Conservation (phyloP, 306 rosid genomes). For the Begonia masoniana region DNA sequence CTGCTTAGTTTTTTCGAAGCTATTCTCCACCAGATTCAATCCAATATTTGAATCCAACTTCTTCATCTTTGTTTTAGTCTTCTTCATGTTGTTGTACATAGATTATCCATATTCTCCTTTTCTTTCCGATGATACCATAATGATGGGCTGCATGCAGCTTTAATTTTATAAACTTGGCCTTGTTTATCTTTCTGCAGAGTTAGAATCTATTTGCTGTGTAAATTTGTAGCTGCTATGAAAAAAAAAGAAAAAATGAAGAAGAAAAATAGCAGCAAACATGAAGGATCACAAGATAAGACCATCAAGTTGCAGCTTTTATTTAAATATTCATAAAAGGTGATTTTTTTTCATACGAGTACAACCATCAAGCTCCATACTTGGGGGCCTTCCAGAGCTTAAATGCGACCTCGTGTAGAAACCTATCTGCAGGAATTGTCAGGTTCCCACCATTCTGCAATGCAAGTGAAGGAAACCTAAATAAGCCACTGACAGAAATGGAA, state of each 20-base stretch:
- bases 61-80: slow-evolving; percentile 6
- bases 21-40: background rate
- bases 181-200: too few relatives aligned
- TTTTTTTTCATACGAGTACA: too few relatives aligned
- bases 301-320: too few relatives aligned
- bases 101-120: slow-evolving; percentile 7
- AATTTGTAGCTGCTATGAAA: too few relatives aligned
- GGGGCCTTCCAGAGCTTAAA: slow-evolving; percentile 99
- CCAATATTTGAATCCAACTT: slow-evolving; percentile 3
- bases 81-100: slow-evolving; percentile 18
- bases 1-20: slow-evolving; percentile 38
- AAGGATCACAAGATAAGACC: too few relatives aligned
- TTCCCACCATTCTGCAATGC: slow-evolving; percentile 57
- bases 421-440: slow-evolving; percentile 81
- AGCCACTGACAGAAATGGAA: background rate
- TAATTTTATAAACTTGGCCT: background rate
- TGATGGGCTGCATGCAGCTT: slow-evolving; percentile 6
- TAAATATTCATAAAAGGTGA: too few relatives aligned
- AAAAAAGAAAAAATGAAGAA: too few relatives aligned
- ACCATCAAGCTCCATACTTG: slow-evolving; percentile 76
- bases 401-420: slow-evolving; percentile 88
- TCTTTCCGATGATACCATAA: background rate
- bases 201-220: too few relatives aligned
- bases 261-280: too few relatives aligned
- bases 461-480: slow-evolving; percentile 1